These are phyloP conservation scores for Globisporangium cystogenes DNA, from an alignment of 352 stramenopile species.

Conservation along the genomic window DNA sequence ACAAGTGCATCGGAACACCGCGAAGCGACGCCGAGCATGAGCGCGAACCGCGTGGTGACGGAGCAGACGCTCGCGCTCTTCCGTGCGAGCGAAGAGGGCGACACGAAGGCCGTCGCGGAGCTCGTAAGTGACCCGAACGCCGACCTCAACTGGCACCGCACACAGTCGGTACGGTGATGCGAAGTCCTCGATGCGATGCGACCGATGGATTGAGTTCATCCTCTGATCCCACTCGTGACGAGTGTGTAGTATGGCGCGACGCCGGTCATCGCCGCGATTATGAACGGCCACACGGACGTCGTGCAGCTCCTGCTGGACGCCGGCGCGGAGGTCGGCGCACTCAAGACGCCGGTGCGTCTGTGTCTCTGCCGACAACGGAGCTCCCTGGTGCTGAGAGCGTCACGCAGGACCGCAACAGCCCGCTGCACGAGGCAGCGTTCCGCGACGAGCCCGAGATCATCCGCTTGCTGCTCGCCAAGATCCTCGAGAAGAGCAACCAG, in stretches of 20 bases:
- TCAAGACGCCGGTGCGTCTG: conserved; percentile 56
- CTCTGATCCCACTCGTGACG: not conserved
- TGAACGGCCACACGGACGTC: conserved; percentile 48
- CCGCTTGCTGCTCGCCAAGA: conserved; percentile 38
- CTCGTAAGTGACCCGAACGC: conserved; percentile 36
- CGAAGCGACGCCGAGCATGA: conserved; percentile 30
- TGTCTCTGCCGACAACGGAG: not conserved
- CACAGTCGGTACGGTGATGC: conserved; percentile 32
- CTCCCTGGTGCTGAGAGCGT: not conserved
- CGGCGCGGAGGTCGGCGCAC: conserved; percentile 45
- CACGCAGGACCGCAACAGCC: conserved; percentile 66
- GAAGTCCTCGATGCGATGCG: too few relatives aligned
- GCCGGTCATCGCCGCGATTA: conserved; percentile 59
- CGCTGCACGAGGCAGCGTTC: conserved; percentile 65
- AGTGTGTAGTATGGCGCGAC: conserved; percentile 65
- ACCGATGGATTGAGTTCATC: too few relatives aligned
- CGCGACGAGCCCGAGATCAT: conserved; percentile 47
- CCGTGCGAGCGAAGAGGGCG: conserved; percentile 43
- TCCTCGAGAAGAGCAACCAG: conserved; percentile 39
- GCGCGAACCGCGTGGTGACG: conserved; percentile 53
- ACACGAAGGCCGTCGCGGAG: conserved; percentile 33
- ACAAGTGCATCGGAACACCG: not conserved
- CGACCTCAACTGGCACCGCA: conserved; percentile 73
- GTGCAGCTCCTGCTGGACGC: conserved; percentile 52
- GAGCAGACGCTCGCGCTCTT: conserved; percentile 58